Base-by-base conservation (phyloP, 2,329 filamentous ascomycete species). In the Talaromyces sp. region DNA sequence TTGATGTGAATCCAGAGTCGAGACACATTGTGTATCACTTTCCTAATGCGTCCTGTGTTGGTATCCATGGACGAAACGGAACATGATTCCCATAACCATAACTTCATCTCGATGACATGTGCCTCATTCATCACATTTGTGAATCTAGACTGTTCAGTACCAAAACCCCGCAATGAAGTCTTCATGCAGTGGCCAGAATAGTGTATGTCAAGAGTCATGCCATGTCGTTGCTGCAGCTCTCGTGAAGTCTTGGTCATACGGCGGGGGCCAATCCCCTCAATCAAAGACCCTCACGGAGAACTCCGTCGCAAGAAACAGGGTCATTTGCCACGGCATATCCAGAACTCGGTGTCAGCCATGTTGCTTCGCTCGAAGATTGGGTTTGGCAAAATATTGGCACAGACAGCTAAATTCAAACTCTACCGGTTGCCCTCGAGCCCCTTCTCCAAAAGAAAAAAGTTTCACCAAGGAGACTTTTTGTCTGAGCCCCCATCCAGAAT, bases 391-490 rank as follows among this genome's bases (percentile, higher is more conserved):
- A 9, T 27, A 50, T 52, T 52, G 27, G 49, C 52, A 37, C 31
- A 37, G 52, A 35, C 33, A 22, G 31, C 52, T 39, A 31, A 31
- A 5, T 7, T 31, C 27, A 31, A 56, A 56, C 31, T 59, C 15
- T 45, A 13, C 17, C 17, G 56, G 56, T 45, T 59, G 56, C 56
- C 52, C 52, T 56, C 52, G 31, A 33, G 52, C 52, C 52, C 27
- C 10, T 25, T 57, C 33, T 37, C 52, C 31, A 58, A 58, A 13
- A 7, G n/a, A 41, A 58, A 58, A 35, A 39, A 25, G 10, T 37
- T 35, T 39, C n/a, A 11, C 10, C 5, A 8, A 31, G 45, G 45
- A 15, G 13, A 4, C 45, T 27, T 50, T 35, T 3, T 27, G 35
- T 58, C 56, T 41, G 56, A 35, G 56, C 35, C 35, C 33, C 52